phyloP scores from a whole-genome alignment of 306 rosid species.

The Acmispon strigosus region DNA sequence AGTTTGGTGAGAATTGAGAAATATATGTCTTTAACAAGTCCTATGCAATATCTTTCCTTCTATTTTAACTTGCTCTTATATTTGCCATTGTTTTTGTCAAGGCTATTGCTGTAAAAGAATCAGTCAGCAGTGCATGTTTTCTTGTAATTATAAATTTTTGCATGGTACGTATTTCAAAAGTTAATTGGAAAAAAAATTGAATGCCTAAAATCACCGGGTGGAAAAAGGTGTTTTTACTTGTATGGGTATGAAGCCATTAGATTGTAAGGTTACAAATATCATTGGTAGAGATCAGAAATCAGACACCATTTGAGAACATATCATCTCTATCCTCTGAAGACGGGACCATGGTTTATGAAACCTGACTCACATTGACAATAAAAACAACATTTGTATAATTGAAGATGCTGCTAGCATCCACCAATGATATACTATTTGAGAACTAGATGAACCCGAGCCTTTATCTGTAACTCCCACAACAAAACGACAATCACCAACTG shows the following conservation, averaged over 20 bases:
- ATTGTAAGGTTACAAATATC: too few relatives aligned
- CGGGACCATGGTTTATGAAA: too few relatives aligned
- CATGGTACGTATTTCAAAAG: not conserved
- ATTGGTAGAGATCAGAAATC: too few relatives aligned
- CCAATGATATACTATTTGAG: constrained; percentile 9
- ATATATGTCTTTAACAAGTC: not conserved
- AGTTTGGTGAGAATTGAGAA: constrained; percentile 19
- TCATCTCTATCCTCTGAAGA: too few relatives aligned
- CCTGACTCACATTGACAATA: constrained; percentile 16
- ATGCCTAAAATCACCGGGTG: constrained; percentile 1
- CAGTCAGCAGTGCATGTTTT: not conserved
- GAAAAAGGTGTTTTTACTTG: not conserved
- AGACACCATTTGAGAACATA: too few relatives aligned
- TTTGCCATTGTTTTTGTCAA: constrained; percentile 15
- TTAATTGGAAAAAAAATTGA: too few relatives aligned
- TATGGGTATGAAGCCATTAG: not conserved
- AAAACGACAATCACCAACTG: constrained; percentile 65
- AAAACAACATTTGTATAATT: constrained; percentile 23
- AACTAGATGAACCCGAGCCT: constrained; percentile 32
- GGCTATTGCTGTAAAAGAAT: not conserved
- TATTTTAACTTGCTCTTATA: not conserved
- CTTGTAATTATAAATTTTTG: constrained; percentile 18
- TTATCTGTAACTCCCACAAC: constrained; percentile 59
- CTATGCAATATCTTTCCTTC: not conserved
- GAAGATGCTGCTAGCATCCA: constrained; percentile 23